Evolutionary conservation across 768 basidiomycete genomes (phyloP).

Genomic region (Tephrocybe rancida): DNA sequence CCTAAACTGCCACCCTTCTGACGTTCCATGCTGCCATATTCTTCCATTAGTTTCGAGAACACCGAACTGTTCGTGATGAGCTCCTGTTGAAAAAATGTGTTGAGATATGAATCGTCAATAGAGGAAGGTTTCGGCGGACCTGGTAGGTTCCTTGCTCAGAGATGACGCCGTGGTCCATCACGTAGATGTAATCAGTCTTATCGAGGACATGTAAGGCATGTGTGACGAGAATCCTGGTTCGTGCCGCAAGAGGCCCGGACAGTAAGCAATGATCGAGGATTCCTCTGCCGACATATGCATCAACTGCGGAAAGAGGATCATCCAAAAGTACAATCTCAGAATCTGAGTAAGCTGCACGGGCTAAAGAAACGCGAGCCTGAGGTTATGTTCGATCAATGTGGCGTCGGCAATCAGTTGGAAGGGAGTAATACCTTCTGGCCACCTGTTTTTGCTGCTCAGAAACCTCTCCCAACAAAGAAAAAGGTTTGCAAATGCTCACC

Average conservation of each 20-base stretch:
- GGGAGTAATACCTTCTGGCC: slow-evolving; percentile 33
- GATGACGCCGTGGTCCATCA: slow-evolving; percentile 61
- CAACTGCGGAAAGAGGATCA: slow-evolving; percentile 81
- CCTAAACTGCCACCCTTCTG: slow-evolving; percentile 31
- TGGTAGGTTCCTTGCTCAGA: slow-evolving; percentile 64
- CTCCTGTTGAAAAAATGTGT: slow-evolving; percentile 30
- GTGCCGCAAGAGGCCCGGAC: slow-evolving; percentile 49
- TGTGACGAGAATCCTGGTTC: slow-evolving; percentile 65
- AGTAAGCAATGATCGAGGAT: slow-evolving; percentile 66
- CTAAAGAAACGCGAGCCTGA: slow-evolving; percentile 74
- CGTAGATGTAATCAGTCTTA: slow-evolving; percentile 63
- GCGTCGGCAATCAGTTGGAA: neutral
- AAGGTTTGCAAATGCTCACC: slow-evolving; percentile 37
- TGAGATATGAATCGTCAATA: neutral
- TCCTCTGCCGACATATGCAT: slow-evolving; percentile 72
- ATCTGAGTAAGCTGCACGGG: slow-evolving; percentile 74
- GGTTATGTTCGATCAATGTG: slow-evolving; percentile 1
- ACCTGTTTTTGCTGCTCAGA: slow-evolving; percentile 13
- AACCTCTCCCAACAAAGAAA: neutral
- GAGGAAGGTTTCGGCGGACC: slow-evolving; percentile 26
- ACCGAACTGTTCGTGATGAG: slow-evolving; percentile 44
- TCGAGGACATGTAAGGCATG: slow-evolving; percentile 62
- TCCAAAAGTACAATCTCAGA: slow-evolving; percentile 79
- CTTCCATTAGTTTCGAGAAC: slow-evolving; percentile 56
- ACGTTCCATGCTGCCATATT: slow-evolving; percentile 48